Evolutionary conservation across 306 rosid genomes (phyloP).

Genomic region (Pueraria montana): DNA sequence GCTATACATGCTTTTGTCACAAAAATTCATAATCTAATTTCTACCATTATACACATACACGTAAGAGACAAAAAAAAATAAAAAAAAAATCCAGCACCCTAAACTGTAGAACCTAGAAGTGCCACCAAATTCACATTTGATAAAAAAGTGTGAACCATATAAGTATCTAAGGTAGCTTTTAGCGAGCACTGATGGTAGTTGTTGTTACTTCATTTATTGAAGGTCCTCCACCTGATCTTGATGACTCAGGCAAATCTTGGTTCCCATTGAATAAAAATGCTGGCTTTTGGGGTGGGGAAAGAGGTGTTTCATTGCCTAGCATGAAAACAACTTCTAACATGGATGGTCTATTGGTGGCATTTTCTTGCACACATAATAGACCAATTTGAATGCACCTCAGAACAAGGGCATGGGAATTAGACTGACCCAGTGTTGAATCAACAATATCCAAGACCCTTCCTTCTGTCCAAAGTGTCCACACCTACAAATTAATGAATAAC

Average conservation of each 20-base stretch:
- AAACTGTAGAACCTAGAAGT: background rate
- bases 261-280: constrained; percentile 54
- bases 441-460: no score
- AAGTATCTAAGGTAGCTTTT: constrained; percentile 6
- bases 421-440: no score
- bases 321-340: constrained; percentile 66
- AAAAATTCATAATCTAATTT: no score
- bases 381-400: constrained; percentile 66
- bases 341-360: constrained; percentile 53
- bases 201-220: constrained; percentile 55
- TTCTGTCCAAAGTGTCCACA: no score
- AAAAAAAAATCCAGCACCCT: background rate
- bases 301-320: constrained; percentile 62
- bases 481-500: background rate
- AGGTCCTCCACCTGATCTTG: constrained; percentile 43
- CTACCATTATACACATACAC: no score
- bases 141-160: no score
- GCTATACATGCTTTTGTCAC: no score
- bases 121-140: background rate
- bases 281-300: constrained; percentile 55
- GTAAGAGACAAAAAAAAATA: no score
- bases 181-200: constrained; percentile 44
- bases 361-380: constrained; percentile 67
- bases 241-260: constrained; percentile 15
- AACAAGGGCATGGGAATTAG: constrained; percentile 9